Evolutionary conservation across 495 filamentous ascomycete species (phyloP).

Genomic region (Parachaetomium inaequale): DNA sequence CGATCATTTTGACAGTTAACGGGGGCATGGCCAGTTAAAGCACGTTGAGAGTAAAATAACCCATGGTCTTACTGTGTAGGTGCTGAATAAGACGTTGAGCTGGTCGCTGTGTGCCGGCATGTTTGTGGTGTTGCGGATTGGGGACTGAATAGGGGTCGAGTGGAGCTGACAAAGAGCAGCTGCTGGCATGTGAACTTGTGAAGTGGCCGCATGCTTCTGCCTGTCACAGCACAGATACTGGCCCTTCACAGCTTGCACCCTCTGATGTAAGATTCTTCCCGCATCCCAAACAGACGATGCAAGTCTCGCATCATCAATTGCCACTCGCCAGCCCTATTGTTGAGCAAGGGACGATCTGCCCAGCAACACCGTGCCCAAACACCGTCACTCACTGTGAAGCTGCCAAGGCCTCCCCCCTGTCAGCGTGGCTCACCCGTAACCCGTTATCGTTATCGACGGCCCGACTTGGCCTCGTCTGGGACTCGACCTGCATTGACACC

Average conservation of each 20-base stretch:
- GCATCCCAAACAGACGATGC: not conserved
- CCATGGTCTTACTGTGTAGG: not conserved
- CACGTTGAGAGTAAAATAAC: not conserved
- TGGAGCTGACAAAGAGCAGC: not conserved
- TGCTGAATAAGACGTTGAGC: not conserved
- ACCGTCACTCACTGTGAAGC: not conserved
- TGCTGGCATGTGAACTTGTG: not conserved
- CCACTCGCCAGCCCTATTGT: not conserved
- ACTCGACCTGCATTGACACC: not conserved
- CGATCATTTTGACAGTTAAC: not conserved
- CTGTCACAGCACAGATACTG: not conserved
- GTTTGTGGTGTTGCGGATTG: not conserved
- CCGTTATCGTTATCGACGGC: slow-evolving; percentile 4
- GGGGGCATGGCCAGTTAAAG: not conserved
- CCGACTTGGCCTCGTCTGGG: not conserved
- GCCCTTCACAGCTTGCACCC: not conserved
- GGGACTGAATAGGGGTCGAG: not conserved
- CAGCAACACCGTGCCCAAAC: not conserved
- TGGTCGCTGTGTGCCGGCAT: not conserved
- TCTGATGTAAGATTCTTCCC: not conserved
- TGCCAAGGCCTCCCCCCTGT: not conserved
- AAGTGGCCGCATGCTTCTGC: not conserved
- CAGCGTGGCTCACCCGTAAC: not conserved
- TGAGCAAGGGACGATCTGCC: not conserved
- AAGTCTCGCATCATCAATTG: not conserved